These are phyloP conservation scores for Camellia sinensis DNA, from an alignment of 148 eudicot species.

Conservation along the genomic window DNA sequence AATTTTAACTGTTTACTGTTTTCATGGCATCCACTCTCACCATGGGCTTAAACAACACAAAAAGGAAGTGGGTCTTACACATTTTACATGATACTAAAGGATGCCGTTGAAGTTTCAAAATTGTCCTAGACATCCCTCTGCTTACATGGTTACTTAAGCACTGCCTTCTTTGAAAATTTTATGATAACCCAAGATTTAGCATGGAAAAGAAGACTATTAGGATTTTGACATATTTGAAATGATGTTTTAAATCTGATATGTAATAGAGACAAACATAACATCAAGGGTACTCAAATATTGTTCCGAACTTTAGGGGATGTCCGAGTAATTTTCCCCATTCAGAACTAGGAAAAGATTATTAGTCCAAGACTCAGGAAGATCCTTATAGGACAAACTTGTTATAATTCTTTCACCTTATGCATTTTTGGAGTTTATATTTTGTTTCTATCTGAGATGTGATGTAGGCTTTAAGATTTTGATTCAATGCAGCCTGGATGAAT, in stretches of 20 bases:
- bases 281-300: not conserved
- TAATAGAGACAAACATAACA: not conserved
- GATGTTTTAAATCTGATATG: not conserved
- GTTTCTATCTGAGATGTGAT: not conserved
- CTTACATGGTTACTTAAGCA: not conserved
- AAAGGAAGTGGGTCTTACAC: too few relatives aligned
- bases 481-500: slow-evolving; percentile 63
- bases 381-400: not conserved
- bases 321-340: not conserved
- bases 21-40: too few relatives aligned
- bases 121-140: too few relatives aligned
- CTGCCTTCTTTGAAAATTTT: not conserved
- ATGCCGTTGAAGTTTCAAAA: too few relatives aligned
- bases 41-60: too few relatives aligned
- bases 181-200: too few relatives aligned
- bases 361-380: not conserved
- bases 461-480: slow-evolving; percentile 5
- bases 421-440: not conserved
- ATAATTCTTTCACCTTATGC: not conserved
- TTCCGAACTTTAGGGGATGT: not conserved
- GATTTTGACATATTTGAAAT: not conserved
- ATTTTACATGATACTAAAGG: too few relatives aligned
- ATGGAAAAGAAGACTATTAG: too few relatives aligned
- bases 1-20: too few relatives aligned
- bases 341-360: not conserved